phyloP scores from a whole-genome alignment of 768 basidiomycete species.

The Trametes punicea region DNA sequence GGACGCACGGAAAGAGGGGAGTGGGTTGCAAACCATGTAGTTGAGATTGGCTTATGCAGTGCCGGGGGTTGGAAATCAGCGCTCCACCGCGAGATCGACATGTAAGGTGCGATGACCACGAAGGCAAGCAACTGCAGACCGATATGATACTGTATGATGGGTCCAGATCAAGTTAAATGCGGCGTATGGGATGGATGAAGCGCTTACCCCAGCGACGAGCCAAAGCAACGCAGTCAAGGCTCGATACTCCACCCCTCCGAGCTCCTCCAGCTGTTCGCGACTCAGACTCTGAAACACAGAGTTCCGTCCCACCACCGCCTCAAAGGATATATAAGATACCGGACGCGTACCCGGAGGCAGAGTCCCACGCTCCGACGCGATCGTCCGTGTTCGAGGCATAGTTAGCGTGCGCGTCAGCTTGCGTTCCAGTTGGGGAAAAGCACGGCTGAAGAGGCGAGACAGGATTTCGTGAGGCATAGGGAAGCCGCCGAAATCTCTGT shows the following conservation, averaged over 20 bases:
- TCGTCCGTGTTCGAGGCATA: constrained; percentile 65
- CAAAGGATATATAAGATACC: constrained; percentile 83
- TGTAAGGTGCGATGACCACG: constrained; percentile 78
- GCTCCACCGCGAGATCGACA: constrained; percentile 58
- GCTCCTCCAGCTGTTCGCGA: constrained; percentile 81
- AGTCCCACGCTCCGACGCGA: constrained; percentile 42
- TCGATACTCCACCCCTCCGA: constrained; percentile 92
- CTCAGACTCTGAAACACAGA: constrained; percentile 68
- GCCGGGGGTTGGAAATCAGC: constrained; percentile 56
- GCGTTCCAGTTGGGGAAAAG: constrained; percentile 63
- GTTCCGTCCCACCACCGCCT: constrained; percentile 81
- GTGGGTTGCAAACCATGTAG: constrained; percentile 54
- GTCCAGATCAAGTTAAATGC: constrained; percentile 3
- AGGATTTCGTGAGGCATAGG: constrained; percentile 64
- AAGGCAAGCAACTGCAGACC: constrained; percentile 65
- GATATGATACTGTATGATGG: constrained; percentile 66
- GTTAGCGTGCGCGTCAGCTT: constrained; percentile 69
- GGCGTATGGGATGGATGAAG: constrained; percentile 13
- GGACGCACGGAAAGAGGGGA: not conserved
- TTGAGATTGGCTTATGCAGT: constrained; percentile 50
- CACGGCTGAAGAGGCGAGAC: constrained; percentile 42
- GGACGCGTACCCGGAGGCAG: constrained; percentile 39
- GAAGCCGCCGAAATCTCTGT: constrained; percentile 67
- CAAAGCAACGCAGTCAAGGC: constrained; percentile 78
- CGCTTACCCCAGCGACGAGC: constrained; percentile 73